Evolutionary conservation across 2,329 filamentous ascomycete species (phyloP).

Genomic region (Phyllosticta capitalensis): DNA sequence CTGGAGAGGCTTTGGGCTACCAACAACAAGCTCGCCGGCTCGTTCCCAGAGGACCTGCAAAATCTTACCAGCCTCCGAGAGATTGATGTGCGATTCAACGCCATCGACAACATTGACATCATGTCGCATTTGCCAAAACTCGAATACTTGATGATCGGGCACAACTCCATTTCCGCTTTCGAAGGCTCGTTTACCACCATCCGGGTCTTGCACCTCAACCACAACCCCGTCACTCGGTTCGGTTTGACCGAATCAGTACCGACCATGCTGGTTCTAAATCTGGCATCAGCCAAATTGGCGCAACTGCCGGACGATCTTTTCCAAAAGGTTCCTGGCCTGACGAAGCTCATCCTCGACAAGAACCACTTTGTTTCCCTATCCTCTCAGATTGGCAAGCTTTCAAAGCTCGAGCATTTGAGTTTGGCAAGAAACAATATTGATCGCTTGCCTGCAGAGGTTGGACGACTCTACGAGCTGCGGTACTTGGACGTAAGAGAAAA

Average conservation of each 20-base stretch:
- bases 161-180: slow-evolving; percentile 87
- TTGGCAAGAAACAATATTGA: slow-evolving; percentile 86
- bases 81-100: slow-evolving; percentile 90
- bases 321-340: slow-evolving; percentile 74
- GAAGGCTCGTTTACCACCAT: slow-evolving; percentile 80
- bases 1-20: slow-evolving; percentile 90
- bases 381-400: slow-evolving; percentile 71
- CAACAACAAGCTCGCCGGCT: slow-evolving; percentile 77
- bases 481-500: slow-evolving; percentile 87
- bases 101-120: slow-evolving; percentile 77
- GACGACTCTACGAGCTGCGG: slow-evolving; percentile 72
- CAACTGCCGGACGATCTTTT: slow-evolving; percentile 82
- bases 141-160: slow-evolving; percentile 80
- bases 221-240: slow-evolving; percentile 91
- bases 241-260: slow-evolving; percentile 68
- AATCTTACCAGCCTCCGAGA: slow-evolving; percentile 73
- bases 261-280: slow-evolving; percentile 74
- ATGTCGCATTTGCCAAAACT: slow-evolving; percentile 75
- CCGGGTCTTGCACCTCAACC: slow-evolving; percentile 78
- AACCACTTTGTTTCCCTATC: slow-evolving; percentile 94
- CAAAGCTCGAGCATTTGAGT: slow-evolving; percentile 80
- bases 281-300: slow-evolving; percentile 84
- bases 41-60: slow-evolving; percentile 63
- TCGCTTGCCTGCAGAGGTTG: slow-evolving; percentile 77
- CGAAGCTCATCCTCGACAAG: slow-evolving; percentile 81